Percentiles rank a stretch among this genome's conserved stretches.
Conservation (phyloP, 2,329 filamentous ascomycete genomes). For the Teratosphaeria zuluensis region DNA sequence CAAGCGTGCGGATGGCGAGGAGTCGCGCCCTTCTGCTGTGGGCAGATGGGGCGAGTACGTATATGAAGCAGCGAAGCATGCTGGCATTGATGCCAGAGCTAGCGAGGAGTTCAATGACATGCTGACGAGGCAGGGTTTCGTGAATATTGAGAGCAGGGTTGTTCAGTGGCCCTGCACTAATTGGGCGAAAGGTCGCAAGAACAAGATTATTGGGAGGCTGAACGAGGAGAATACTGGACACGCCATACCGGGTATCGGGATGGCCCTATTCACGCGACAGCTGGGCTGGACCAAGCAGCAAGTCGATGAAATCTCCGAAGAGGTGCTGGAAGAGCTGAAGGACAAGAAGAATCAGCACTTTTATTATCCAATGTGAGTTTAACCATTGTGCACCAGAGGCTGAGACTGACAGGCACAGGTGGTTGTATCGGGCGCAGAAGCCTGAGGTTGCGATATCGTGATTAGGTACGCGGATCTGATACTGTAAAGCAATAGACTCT, state of each 20-base stretch:
- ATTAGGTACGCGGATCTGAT: neutral
- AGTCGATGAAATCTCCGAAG: constrained; percentile 32
- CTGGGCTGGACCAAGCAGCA: constrained; percentile 33
- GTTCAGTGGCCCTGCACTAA: constrained; percentile 31
- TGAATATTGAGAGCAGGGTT: constrained; percentile 29
- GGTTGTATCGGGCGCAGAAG: constrained; percentile 2
- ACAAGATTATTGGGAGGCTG: constrained; percentile 26
- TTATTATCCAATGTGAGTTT: constrained; percentile 11
- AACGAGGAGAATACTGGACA: constrained; percentile 12
- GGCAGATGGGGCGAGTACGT: constrained; percentile 3
- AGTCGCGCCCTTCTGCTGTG: neutral
- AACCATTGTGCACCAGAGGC: neutral
- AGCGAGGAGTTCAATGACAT: neutral
- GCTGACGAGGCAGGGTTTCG: constrained; percentile 29
- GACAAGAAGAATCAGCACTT: constrained; percentile 16
- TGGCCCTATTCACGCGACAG: constrained; percentile 30
- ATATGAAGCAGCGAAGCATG: constrained; percentile 2
- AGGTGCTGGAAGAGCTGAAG: constrained; percentile 28
- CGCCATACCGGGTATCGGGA: constrained; percentile 32
- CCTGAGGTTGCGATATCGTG: neutral
- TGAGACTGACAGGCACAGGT: neutral
- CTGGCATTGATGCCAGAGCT: constrained; percentile 4
- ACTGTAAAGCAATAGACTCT: neutral
- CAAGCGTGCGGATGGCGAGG: constrained; percentile 1
- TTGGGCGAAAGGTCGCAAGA: constrained; percentile 27